Evolutionary conservation across 1,139 yeast species (phyloP).

Genomic region (Candida tropicalis): DNA sequence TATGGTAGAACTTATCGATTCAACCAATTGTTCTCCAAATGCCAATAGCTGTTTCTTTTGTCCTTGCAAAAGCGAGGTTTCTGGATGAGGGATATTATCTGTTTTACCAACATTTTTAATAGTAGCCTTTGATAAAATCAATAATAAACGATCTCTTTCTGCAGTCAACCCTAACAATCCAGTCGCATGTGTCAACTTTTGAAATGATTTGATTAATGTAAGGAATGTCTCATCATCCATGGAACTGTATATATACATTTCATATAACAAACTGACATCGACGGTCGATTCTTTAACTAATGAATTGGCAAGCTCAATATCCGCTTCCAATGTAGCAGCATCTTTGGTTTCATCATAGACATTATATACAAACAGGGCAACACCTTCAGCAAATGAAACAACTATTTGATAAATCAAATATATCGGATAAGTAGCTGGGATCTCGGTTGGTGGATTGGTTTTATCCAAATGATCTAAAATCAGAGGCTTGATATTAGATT

Average conservation of each 20-base stretch:
- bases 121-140: slow-evolving; percentile 58
- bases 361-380: slow-evolving; percentile 56
- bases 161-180: slow-evolving; percentile 65
- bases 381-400: slow-evolving; percentile 65
- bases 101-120: slow-evolving; percentile 40
- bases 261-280: slow-evolving; percentile 48
- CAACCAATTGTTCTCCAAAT: slow-evolving; percentile 65
- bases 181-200: slow-evolving; percentile 77
- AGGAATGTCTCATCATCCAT: slow-evolving; percentile 72
- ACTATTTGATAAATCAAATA: slow-evolving; percentile 60
- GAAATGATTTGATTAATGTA: slow-evolving; percentile 66
- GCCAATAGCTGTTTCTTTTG: slow-evolving; percentile 44
- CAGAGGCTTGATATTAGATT: slow-evolving; percentile 49
- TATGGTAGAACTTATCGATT: slow-evolving; percentile 31
- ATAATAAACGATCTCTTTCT: slow-evolving; percentile 63
- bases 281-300: slow-evolving; percentile 49
- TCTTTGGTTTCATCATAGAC: slow-evolving; percentile 32
- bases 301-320: slow-evolving; percentile 41
- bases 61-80: slow-evolving; percentile 18
- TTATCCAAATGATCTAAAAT: slow-evolving; percentile 80
- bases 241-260: slow-evolving; percentile 60
- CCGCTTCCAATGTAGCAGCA: slow-evolving; percentile 31
- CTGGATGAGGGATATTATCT: slow-evolving; percentile 5
- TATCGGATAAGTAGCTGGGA: slow-evolving; percentile 65
- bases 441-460: slow-evolving; percentile 61